phyloP scores from a whole-genome alignment of 441 rosid genomes.

The Pelargonium australe region DNA sequence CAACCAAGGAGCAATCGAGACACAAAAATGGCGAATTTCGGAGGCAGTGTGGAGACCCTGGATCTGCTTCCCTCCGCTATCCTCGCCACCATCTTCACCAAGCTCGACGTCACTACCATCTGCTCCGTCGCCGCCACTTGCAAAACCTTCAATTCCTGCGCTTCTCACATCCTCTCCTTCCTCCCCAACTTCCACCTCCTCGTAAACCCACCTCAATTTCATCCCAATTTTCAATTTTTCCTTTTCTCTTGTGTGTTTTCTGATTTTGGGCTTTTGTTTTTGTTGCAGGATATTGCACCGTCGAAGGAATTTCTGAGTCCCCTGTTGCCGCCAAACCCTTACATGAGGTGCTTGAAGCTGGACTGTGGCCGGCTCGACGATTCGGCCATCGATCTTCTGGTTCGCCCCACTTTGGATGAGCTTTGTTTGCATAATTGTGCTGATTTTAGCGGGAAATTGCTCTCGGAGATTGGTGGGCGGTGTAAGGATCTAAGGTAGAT shows the following conservation, averaged over 20 bases:
- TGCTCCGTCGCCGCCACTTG: conserved; percentile 70
- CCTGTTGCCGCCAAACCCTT: conserved; percentile 61
- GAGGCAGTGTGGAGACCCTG: conserved; percentile 30
- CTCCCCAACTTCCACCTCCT: conserved; percentile 63
- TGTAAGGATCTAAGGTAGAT: conserved; percentile 63
- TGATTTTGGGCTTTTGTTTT: background rate
- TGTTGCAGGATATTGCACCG: conserved; percentile 54
- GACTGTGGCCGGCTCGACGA: conserved; percentile 70
- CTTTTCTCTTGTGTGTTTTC: background rate
- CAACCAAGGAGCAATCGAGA: background rate
- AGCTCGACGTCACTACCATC: conserved; percentile 70
- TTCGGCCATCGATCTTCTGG: conserved; percentile 45
- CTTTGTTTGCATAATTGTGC: conserved; percentile 61
- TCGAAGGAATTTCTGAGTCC: conserved; percentile 52
- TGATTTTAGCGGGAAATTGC: conserved; percentile 67
- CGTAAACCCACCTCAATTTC: conserved; percentile 29
- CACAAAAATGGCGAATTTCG: conserved; percentile 20
- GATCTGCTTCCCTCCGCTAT: conserved; percentile 68
- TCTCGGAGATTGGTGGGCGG: conserved; percentile 62
- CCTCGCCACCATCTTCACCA: conserved; percentile 54
- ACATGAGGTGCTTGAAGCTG: conserved; percentile 61
- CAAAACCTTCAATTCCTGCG: conserved; percentile 43
- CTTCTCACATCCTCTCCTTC: conserved; percentile 64
- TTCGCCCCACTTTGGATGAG: conserved; percentile 55
- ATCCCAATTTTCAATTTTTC: background rate